A percentile compares a stretch with the other conserved stretches of the same genome.
Conservation (phyloP, 768 basidiomycete genomes). For the Russula sp. region DNA sequence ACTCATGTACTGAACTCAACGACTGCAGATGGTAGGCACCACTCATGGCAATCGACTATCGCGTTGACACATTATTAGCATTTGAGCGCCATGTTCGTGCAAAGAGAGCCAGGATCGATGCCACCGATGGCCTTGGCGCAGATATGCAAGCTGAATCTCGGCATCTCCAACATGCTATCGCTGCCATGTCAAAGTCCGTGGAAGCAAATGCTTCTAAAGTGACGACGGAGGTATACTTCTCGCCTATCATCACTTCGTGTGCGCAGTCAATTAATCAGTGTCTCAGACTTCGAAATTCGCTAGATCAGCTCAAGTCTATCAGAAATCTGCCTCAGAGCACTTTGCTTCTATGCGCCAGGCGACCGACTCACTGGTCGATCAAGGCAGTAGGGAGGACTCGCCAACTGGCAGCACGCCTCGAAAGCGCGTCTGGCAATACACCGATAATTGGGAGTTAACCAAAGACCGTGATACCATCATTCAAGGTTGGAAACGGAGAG, state of each 20-base stretch:
- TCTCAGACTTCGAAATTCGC: slow-evolving; percentile 38
- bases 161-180: slow-evolving; percentile 42
- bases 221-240: slow-evolving; percentile 42
- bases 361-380: slow-evolving; percentile 43
- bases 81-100: slow-evolving; percentile 53
- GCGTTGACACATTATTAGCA: slow-evolving; percentile 31
- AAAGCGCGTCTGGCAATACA: slow-evolving; percentile 65
- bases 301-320: slow-evolving; percentile 38
- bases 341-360: slow-evolving; percentile 45
- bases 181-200: slow-evolving; percentile 42
- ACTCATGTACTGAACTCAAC: slow-evolving; percentile 38
- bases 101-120: slow-evolving; percentile 63
- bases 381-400: slow-evolving; percentile 55
- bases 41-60: background rate
- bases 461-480: slow-evolving; percentile 54
- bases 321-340: slow-evolving; percentile 35
- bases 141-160: slow-evolving; percentile 48
- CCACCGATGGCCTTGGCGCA: slow-evolving; percentile 40
- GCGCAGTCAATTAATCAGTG: slow-evolving; percentile 2
- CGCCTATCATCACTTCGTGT: slow-evolving; percentile 3
- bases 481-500: slow-evolving; percentile 35
- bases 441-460: slow-evolving; percentile 67
- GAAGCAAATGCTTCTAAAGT: slow-evolving; percentile 39
- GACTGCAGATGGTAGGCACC: slow-evolving; percentile 38
- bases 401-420: slow-evolving; percentile 71